phyloP scores from a whole-genome alignment of 139 green algal genomes.

The Volvox africanus region DNA sequence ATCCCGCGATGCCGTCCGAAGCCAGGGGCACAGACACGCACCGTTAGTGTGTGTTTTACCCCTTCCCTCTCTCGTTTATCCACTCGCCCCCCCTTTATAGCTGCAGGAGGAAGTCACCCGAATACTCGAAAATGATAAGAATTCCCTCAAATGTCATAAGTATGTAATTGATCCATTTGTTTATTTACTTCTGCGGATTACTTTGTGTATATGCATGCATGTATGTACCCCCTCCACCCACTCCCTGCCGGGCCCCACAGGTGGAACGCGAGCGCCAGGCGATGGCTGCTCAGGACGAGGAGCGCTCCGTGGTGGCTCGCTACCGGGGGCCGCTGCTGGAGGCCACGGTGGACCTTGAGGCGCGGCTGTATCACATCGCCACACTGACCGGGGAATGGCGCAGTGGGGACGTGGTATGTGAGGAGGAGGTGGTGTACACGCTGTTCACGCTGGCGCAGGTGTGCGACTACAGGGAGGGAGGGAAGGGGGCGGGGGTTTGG shows the following conservation, averaged over 20 bases:
- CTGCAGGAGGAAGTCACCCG: too few relatives aligned
- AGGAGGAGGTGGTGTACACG: conserved; percentile 66
- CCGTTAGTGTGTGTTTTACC: too few relatives aligned
- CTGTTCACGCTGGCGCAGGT: conserved; percentile 70
- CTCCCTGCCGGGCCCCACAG: conserved; percentile 15
- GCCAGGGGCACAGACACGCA: too few relatives aligned
- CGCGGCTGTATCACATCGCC: conserved; percentile 70
- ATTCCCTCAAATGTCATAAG: too few relatives aligned
- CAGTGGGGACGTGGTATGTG: conserved; percentile 4
- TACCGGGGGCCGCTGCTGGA: conserved; percentile 74
- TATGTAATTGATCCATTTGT: too few relatives aligned
- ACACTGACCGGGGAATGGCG: conserved; percentile 56
- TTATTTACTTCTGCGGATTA: too few relatives aligned
- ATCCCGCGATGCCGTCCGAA: too few relatives aligned
- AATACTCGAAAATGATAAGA: too few relatives aligned
- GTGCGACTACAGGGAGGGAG: not conserved
- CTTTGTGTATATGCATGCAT: too few relatives aligned
- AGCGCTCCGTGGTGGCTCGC: conserved; percentile 12
- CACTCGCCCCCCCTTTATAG: too few relatives aligned
- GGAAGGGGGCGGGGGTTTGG: not conserved
- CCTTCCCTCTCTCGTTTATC: too few relatives aligned
- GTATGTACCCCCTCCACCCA: too few relatives aligned
- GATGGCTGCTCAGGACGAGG: not conserved
- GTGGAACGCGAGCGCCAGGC: conserved; percentile 31
- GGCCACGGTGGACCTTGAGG: conserved; percentile 71